Conservation (phyloP, 1,139 yeast species). For the Saccharomyces uvarum region DNA sequence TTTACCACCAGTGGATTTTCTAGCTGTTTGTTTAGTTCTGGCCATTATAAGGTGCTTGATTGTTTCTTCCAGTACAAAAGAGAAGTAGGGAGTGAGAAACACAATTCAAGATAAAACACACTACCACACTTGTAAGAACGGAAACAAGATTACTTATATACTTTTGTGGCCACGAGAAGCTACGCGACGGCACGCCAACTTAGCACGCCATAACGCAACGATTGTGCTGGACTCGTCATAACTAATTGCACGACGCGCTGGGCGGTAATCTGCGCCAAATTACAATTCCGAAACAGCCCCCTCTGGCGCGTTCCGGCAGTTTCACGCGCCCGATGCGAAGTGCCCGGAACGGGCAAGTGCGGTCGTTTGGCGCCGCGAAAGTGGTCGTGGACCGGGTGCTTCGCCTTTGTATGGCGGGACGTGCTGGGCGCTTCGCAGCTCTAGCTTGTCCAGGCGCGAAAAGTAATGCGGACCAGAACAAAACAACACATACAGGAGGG, state of each 20-base stretch:
- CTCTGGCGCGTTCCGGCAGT: not conserved
- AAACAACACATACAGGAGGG: not conserved
- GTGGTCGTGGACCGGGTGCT: not conserved
- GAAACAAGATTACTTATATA: not conserved
- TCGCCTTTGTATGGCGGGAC: conserved; percentile 3
- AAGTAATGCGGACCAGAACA: not conserved
- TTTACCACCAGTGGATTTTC: conserved; percentile 98
- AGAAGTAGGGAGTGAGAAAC: not conserved
- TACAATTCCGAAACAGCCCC: not conserved
- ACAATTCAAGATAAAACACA: no score
- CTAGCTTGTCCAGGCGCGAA: not conserved
- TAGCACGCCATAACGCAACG: no score
- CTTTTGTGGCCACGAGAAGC: not conserved
- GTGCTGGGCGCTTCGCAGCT: conserved; percentile 1
- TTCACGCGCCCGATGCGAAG: not conserved
- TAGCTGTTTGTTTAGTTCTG: conserved; percentile 97
- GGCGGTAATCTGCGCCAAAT: not conserved
- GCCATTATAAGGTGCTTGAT: conserved; percentile 50
- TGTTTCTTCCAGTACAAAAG: not conserved
- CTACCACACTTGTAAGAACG: not conserved
- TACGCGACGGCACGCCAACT: not conserved
- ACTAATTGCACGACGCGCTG: not conserved
- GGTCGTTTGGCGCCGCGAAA: not conserved
- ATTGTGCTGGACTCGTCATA: not conserved
- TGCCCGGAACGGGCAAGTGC: not conserved